Conservation (phyloP, 2,329 filamentous ascomycete genomes). For the Hypoxylon rubiginosum region DNA sequence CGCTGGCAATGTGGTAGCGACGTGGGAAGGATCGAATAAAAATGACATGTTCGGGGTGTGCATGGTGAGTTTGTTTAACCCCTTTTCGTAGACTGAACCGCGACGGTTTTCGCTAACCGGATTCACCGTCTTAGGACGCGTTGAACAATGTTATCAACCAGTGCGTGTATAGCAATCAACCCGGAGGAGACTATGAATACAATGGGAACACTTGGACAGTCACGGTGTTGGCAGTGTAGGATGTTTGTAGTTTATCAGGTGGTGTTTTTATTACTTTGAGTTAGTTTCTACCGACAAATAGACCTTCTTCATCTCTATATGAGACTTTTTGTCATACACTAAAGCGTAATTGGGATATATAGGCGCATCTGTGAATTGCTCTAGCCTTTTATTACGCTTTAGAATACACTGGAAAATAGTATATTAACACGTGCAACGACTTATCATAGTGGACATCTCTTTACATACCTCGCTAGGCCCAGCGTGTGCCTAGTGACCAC, state of each 20-base stretch:
- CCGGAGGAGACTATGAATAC: background rate
- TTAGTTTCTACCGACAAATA: too few relatives aligned
- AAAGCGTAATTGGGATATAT: too few relatives aligned
- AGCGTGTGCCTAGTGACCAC: too few relatives aligned
- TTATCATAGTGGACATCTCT: too few relatives aligned
- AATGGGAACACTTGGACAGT: background rate
- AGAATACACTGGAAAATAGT: too few relatives aligned
- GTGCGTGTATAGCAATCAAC: conserved; percentile 1
- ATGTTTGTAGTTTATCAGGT: too few relatives aligned
- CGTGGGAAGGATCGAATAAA: conserved; percentile 8
- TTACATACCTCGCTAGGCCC: too few relatives aligned
- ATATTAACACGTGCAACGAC: too few relatives aligned
- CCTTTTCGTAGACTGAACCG: background rate
- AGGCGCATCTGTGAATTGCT: too few relatives aligned
- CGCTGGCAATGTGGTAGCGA: conserved; percentile 10
- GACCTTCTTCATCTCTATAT: background rate
- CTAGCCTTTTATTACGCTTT: too few relatives aligned
- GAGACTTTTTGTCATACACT: background rate
- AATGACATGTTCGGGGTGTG: conserved; percentile 6
- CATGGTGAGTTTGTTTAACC: background rate
- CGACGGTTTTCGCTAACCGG: background rate
- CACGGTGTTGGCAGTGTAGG: too few relatives aligned
- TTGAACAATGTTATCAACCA: background rate
- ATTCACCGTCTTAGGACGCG: background rate
- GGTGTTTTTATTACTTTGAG: background rate